Base-by-base conservation (phyloP, 2,329 filamentous ascomycete species). In the Fonsecaea multimorphosa region DNA sequence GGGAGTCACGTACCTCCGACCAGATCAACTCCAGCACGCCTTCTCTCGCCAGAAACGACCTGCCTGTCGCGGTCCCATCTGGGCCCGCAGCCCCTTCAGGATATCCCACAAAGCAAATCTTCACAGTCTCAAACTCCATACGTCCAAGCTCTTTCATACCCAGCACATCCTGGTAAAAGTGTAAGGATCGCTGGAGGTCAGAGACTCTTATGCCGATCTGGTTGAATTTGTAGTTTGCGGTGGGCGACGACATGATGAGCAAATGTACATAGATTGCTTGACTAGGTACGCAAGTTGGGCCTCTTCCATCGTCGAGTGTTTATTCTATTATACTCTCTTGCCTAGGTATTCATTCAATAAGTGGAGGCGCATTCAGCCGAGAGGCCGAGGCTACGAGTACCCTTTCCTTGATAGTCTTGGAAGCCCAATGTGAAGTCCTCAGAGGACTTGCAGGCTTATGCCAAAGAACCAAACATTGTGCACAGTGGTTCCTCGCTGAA, bases 201-300 rank as follows among this genome's bases (percentile, higher is more conserved):
- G 44, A 34, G 27, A 61, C 58, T n/a, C 58, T 46, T 7, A 61
- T 49, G 14, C 58, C 58, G 40, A 61, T 54, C 11, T 61, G 58
- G 46, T 53, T 61, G 46, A 61, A 61, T 3, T 38, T 52, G 40
- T 49, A 61, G 3, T 49, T 19, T 1, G 32, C 11, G 12, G 46
- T 53, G 19, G 44, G 11, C 14, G 58, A 40, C 22, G 54, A 49
- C 44, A 49, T 49, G 44, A 49, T 27, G 44, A 22, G 44, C 8
- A 40, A 8, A 7, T 29, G 49, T 7, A 74, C 0, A 6, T 19
- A 5, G 14, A 8, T 4, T 40, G 16, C 5, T 40, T 0, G n/a
- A n/a, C 38, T 40, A n/a, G n/a, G 11, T 11, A n/a, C 16, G n/a
- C n/a, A 40, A 3, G 8, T 40, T 19, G 16, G n/a, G n/a, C 8